A percentile compares a stretch with the other conserved stretches of the same genome.
phyloP scores from a whole-genome alignment of 305 asterid species.

The Rubia balearica region DNA sequence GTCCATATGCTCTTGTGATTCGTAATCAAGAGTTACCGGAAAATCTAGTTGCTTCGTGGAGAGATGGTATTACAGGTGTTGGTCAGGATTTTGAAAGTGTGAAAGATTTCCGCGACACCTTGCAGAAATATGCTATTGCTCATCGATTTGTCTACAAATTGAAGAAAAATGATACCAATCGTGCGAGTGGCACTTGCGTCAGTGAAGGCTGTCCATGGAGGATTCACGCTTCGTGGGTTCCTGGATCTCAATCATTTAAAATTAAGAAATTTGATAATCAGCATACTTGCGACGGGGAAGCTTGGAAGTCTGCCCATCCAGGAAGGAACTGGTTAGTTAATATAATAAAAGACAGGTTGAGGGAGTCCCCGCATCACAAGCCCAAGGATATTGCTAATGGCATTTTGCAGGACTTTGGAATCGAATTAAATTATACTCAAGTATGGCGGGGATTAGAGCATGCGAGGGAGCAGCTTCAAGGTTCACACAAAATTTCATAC shows the following conservation, averaged over 20 bases:
- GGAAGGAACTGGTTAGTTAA: conserved; percentile 77
- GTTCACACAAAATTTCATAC: conserved; percentile 71
- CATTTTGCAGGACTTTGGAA: conserved; percentile 69
- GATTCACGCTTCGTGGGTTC: conserved; percentile 78
- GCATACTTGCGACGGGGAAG: conserved; percentile 71
- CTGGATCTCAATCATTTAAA: conserved; percentile 55
- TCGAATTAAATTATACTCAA: conserved; percentile 60
- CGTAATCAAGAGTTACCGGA: conserved; percentile 66
- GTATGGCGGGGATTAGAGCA: conserved; percentile 79
- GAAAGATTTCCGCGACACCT: conserved; percentile 75
- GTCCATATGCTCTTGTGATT: conserved; percentile 30
- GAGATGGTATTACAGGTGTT: conserved; percentile 62
- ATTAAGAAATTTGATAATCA: conserved; percentile 58
- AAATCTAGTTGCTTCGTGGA: conserved; percentile 65
- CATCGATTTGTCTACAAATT: conserved; percentile 71
- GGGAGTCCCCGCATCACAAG: conserved; percentile 75
- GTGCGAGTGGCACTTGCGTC: conserved; percentile 73
- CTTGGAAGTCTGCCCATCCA: conserved; percentile 78
- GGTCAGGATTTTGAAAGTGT: conserved; percentile 80
- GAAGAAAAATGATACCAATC: conserved; percentile 68
- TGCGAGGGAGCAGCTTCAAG: conserved; percentile 82
- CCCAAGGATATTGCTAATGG: conserved; percentile 70
- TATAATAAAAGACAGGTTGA: conserved; percentile 67
- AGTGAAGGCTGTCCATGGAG: conserved; percentile 85
- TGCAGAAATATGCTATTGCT: conserved; percentile 82